Base-by-base conservation (phyloP, 495 filamentous ascomycete species). In the Annulohypoxylon nitens region DNA sequence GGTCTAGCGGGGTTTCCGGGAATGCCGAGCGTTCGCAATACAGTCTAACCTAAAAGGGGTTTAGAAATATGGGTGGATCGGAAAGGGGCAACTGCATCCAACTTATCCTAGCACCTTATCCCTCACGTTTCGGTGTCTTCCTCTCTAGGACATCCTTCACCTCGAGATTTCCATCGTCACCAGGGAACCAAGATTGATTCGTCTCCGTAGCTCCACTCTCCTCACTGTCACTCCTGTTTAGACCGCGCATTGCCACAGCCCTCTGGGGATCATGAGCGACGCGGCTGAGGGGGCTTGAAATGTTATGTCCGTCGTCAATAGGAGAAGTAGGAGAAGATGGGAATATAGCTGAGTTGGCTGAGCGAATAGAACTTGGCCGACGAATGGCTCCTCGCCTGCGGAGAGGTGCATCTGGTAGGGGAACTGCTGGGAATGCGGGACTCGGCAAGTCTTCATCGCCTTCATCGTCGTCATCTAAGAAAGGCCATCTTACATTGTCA, bases 401-500 rank as follows among this genome's bases (percentile, higher is more conserved):
- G 10, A 57, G 30, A 36, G 53, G 33, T 3, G 33, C n/a, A 6
- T 36, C 30, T 14, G 53, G 2, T 0, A 12, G 14, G 10, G 30
- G 43, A 5, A 47, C 43, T 1, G 43, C 43, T 20, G 43, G 43
- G 5, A 47, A 47, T 3, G 18, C 43, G 4, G n/a, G 5, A 9
- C 6, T 47, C 16, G n/a, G 43, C n/a, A 18, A 4, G 39, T 43
- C 39, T 14, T 43, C 53, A 1, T n/a, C 7, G 33, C 37, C 53
- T 3, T 10, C 6, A 2, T 57, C 30, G 33, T 20, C n/a, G 2
- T 37, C n/a, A 4, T n/a, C 14, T 3, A 36, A 10, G 16, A 57
- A 57, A 6, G 53, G 53, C 53, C 53, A 57, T 57, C 16, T 57
- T 57, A 57, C 53, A 6, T n/a, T 57, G 14, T 12, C 16, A 9